Base-by-base conservation (phyloP, 768 basidiomycete genomes). In the Boletus rufocinnamomeus region DNA sequence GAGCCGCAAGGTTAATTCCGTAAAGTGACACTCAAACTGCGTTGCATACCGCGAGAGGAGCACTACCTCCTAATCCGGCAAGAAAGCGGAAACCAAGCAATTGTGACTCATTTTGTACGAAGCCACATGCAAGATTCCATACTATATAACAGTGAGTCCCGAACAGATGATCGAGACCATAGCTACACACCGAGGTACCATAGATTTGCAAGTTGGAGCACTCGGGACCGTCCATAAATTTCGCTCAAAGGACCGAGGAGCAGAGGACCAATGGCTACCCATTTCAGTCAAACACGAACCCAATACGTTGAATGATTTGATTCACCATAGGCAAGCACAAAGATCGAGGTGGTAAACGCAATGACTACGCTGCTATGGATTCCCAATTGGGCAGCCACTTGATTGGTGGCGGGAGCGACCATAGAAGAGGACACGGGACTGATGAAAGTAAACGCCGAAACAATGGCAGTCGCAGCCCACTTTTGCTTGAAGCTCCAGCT, bases 361-460 rank as follows among this genome's bases (percentile, higher is more conserved):
- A 82, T 72, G 4, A 83, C 53, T 1, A 76, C 79, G 2, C 63
- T 59, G 64, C 68, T 84, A 10, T 79, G 83, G 28, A 90, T 79
- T 1, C 81, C 77, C 59, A 91, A 85, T 21, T 83, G 70, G 3
- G 67, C 57, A 3, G 77, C 84, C 0, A 92, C 63, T 52, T 83
- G 78, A 4, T 62, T 58, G 0, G 78, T 74, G 0, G 88, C 89
- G 0, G 89, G 89, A 0, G 90, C 85, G 2, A 90, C 75, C 84
- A 89, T 89, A 5, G 88, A 82, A 5, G 90, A 92, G 0, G 88
- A 84, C 0, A 91, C 76, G 0, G 88, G 86, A 8, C 77, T 78
- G 37, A 89, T 86, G 66, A 89, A 86, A 0, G 88, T 86, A 67
- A 87, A 90, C 0, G 78, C 75, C 0, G 88, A 88, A 0, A 88